Percentiles rank a stretch among this genome's conserved stretches.
Conservation (phyloP, 2,329 filamentous ascomycete species). For the Sclerotinia subarctica region DNA sequence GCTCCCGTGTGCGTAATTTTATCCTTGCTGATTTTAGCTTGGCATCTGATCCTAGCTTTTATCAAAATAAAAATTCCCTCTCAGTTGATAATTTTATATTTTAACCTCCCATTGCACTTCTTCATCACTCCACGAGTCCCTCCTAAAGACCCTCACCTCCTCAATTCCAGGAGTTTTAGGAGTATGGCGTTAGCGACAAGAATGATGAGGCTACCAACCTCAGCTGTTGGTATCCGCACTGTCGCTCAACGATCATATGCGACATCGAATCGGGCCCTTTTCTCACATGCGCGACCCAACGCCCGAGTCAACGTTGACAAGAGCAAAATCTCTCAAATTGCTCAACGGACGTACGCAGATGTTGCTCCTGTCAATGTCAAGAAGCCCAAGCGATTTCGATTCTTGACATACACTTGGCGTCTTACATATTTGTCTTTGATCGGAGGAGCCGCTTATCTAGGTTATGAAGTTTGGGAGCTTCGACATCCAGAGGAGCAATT, state of each 20-base stretch:
- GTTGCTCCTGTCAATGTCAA: constrained; percentile 44
- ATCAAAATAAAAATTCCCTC: constrained; percentile 22
- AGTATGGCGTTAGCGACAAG: constrained; percentile 38
- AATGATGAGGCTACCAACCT: constrained; percentile 35
- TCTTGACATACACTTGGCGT: constrained; percentile 80
- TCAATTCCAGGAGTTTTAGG: constrained; percentile 20
- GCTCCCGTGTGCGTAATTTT: constrained; percentile 3
- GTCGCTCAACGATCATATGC: constrained; percentile 34
- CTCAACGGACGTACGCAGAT: constrained; percentile 46
- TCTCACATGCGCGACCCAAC: constrained; percentile 34
- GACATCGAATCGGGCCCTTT: constrained; percentile 29
- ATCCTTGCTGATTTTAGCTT: constrained; percentile 15
- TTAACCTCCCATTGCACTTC: neutral
- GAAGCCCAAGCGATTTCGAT: constrained; percentile 59
- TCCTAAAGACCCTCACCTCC: neutral
- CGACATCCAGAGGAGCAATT: constrained; percentile 78
- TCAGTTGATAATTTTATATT: constrained; percentile 1
- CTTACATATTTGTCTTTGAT: constrained; percentile 73
- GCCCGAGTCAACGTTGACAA: constrained; percentile 29
- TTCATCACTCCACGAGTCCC: neutral
- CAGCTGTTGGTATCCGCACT: constrained; percentile 36
- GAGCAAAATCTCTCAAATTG: constrained; percentile 39
- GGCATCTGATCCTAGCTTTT: constrained; percentile 9
- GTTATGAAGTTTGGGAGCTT: constrained; percentile 78
- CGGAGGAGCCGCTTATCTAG: constrained; percentile 66